Base-by-base conservation (phyloP, 2,329 filamentous ascomycete species). In the Paecilomyces dactylethromorphus region DNA sequence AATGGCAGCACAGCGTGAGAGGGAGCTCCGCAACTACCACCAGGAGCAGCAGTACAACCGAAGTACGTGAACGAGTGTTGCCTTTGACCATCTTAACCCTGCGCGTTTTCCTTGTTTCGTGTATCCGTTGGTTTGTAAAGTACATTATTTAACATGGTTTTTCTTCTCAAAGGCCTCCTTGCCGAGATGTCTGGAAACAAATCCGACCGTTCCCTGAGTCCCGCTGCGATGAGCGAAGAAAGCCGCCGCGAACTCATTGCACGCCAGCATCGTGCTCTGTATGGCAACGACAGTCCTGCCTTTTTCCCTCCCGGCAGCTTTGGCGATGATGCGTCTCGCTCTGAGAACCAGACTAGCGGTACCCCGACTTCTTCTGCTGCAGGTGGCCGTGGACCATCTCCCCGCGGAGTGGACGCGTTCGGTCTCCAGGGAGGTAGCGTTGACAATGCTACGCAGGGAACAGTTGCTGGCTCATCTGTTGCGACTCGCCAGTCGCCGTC, bases 41-140 rank as follows among this genome's bases (percentile, higher is more conserved):
- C 95, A 97, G 81, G 94, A 99, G 86, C 94, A 99, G 86, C 94
- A 99, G 87, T 97, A 96, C 81, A 96, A 97, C 84, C 88, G 93
- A 91, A 97, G 94, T 97, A 80, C 69, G 77, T 78, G 74, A 78
- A 45, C 76, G 59, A 76, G 73, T 69, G 65, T 71, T 67, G 56
- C 58, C 59, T 65, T 63, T 59, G 67, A 64, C 61, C 68, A 66
- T 63, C 61, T 68, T 69, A 67, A 65, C 70, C 69, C 74, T 72
- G 74, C 71, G 66, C 64, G 69, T 70, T 63, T 67, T 69, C 64
- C 63, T 56, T 58, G 60, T 64, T 66, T 65, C 69, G 69, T 76
- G 76, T 78, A 77, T 76, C 68, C 65, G 63, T 66, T 68, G 72
- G 68, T 63, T 70, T 75, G 72, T 76, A 71, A 76, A 74, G 70